Percentiles rank a stretch among this genome's conserved stretches.
Evolutionary conservation across 345 rosid species (phyloP).

Genomic region (Pistacia vera): DNA sequence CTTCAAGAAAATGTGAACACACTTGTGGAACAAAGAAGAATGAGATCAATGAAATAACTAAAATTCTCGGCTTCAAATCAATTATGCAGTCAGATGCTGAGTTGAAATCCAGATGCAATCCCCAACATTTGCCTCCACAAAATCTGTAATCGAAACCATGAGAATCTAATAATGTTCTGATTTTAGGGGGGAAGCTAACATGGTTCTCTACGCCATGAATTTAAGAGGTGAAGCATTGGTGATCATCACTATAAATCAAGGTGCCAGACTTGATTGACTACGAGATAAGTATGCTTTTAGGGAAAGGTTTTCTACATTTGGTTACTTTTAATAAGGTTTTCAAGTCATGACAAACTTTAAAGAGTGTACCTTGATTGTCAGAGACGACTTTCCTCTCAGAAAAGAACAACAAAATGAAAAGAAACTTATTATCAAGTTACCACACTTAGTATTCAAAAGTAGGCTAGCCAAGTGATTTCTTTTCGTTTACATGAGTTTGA

Average conservation of each 20-base stretch:
- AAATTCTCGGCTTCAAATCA: too few species aligned
- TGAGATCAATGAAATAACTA: too few species aligned
- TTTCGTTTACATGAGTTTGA: neutral
- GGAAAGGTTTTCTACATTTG: neutral
- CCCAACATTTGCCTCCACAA: slow-evolving; percentile 51
- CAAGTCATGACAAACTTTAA: too few species aligned
- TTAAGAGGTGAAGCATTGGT: slow-evolving; percentile 44
- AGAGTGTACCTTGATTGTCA: too few species aligned
- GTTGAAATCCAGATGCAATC: slow-evolving; percentile 40
- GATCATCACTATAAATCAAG: neutral
- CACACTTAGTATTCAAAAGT: neutral
- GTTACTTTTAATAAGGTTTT: neutral
- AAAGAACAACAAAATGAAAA: too few species aligned
- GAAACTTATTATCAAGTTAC: neutral
- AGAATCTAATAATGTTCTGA: slow-evolving; percentile 25
- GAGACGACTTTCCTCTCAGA: too few species aligned
- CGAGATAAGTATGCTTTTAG: slow-evolving; percentile 35
- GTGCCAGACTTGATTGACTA: neutral
- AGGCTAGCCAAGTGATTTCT: neutral
- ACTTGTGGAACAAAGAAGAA: too few species aligned
- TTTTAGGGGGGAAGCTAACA: slow-evolving; percentile 26
- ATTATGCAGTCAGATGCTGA: too few species aligned
- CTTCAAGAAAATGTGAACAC: too few species aligned
- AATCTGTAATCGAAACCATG: slow-evolving; percentile 32
- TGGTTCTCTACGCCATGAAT: slow-evolving; percentile 25